Conservation (phyloP, 2,329 filamentous ascomycete species). For the Chalara sp. region DNA sequence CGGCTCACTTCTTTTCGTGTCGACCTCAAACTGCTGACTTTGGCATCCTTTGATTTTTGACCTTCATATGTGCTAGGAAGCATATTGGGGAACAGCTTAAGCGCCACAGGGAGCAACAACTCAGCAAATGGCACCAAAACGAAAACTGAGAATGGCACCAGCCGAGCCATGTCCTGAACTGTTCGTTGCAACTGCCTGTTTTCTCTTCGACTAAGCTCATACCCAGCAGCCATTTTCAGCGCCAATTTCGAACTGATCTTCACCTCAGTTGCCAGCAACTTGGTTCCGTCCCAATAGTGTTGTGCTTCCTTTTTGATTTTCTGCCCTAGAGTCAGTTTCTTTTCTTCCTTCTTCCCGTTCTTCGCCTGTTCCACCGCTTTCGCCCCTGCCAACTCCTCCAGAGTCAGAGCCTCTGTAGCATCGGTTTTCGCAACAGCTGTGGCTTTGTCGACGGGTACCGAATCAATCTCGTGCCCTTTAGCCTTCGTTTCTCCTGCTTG, state of each 20-base stretch:
- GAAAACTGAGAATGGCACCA: slow-evolving; percentile 95
- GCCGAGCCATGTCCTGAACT: slow-evolving; percentile 83
- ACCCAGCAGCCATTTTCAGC: slow-evolving; percentile 95
- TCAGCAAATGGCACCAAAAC: slow-evolving; percentile 96
- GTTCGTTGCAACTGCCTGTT: slow-evolving; percentile 88
- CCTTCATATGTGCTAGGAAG: slow-evolving; percentile 96
- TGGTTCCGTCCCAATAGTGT: slow-evolving; percentile 99
- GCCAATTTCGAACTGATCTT: slow-evolving; percentile 87
- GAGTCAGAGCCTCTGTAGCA: slow-evolving; percentile 23
- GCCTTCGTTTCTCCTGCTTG: slow-evolving; percentile 19
- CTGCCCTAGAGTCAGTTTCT: slow-evolving; percentile 83
- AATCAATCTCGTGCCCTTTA: slow-evolving; percentile 19
- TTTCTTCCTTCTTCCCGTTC: slow-evolving; percentile 63
- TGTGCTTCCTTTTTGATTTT: slow-evolving; percentile 90
- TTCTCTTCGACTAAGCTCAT: slow-evolving; percentile 91
- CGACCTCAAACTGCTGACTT: slow-evolving; percentile 71
- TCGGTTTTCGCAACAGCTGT: slow-evolving; percentile 27
- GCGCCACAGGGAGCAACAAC: slow-evolving; percentile 79
- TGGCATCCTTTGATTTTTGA: slow-evolving; percentile 82
- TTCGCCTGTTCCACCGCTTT: slow-evolving; percentile 55
- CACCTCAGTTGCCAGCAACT: slow-evolving; percentile 85
- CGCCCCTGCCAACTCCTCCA: slow-evolving; percentile 56
- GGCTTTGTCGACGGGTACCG: slow-evolving; percentile 15
- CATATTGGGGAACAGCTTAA: slow-evolving; percentile 95
- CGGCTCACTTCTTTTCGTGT: slow-evolving; percentile 90